Evolutionary conservation across 78 protist genomes (phyloP), one percentile per base, ranked within the genome.

Genomic region (Isochrysis galbana): DNA sequence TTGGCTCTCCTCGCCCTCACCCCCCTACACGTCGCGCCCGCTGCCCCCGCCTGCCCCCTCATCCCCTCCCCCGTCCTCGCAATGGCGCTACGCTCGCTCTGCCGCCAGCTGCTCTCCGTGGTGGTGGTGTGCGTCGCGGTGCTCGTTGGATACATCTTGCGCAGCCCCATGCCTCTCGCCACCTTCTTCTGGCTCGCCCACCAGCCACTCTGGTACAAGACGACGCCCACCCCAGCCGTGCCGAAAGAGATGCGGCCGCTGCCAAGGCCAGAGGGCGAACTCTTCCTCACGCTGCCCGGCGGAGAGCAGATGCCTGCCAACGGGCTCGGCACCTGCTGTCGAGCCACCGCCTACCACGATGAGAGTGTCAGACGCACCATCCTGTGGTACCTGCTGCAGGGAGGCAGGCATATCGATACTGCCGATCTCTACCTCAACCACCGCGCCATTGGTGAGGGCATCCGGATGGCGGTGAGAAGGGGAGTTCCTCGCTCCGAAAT

Each of bases 261-360:
- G 44, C 26, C 92, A 1, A 78, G 92, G 5, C 92, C 92, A 0
- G 25, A 11, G 17, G n/a, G 41, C 26, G 92, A 89, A 48, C 25
- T n/a, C 34, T 89, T 89, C 44, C 29, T 70, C 17, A 25, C 26
- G 39, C 41, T 89, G 82, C 92, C 51, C 26, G 82, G 92, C 5
- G 48, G 51, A 3, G 38, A 21, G 19, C 7, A 38, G 29, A n/a
- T 89, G 44, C 92, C 92, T 39, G 34, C 41, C 84, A 1, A 17
- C 36, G 92, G 92, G 45, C 80, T 89, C 29, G 92, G 92, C 5
- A 32, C 67, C 26, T 89, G 92, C 82, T 89, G 92, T 82, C 92
- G 92, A 14, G 38, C 55, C 23, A 42, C 92, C 7, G 92, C 92
- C 23, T 89, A 89, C 82, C 39, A 61, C 44, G 0, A 3, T 48